Base-by-base conservation (phyloP, 1,284 basidiomycete genomes). In the Cutaneotrichosporon daszewskae region DNA sequence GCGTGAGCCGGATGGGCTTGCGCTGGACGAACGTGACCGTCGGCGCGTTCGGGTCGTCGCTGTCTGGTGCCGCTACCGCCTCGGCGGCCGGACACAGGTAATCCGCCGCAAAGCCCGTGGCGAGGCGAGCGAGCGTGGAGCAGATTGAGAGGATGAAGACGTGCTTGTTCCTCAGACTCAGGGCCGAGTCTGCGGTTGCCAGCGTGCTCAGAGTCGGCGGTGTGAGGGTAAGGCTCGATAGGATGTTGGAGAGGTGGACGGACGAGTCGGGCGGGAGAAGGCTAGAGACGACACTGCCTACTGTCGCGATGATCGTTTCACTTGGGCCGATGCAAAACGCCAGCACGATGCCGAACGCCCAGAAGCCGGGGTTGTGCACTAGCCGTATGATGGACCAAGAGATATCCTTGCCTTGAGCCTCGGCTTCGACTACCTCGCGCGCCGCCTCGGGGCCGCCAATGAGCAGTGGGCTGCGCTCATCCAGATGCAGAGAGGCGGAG, bases 401-500 rank as follows among this genome's bases (percentile, higher is more conserved):
- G 16, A 56, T 54, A 25, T 62, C 60, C 43, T 61, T 62, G n/a
- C 60, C 60, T 14, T 45, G 43, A 29, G 52, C 47, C 40, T 55
- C 53, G 19, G 54, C 54, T 45, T 67, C 64, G 9, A 57, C 54
- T 23, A 68, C 70, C 33, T 68, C 62, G 17, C 59, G 37, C 10
- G 65, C 70, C 3, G 65, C 62, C 39, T 69, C 66, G 2, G 59
- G 56, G 13, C 70, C 70, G 17, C 70, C 70, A 34, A 70, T 68
- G n/a, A 72, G 47, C 38, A 71, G 49, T 7, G 68, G 68, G 18
- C 65, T 68, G 33, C 58, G 57, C 47, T 70, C 66, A 42, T 60
- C 57, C n/a, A 68, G 55, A 41, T 68, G 57, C 22, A 70, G 51
- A 1, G 59, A 43, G 14, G 40, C 33, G 3, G 38, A 34, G 33